Percentiles rank a stretch among this genome's conserved stretches.
These are phyloP conservation scores for Chaetomiaceae sp. DNA, from an alignment of 2,329 filamentous ascomycete genomes.

Conservation along the genomic window DNA sequence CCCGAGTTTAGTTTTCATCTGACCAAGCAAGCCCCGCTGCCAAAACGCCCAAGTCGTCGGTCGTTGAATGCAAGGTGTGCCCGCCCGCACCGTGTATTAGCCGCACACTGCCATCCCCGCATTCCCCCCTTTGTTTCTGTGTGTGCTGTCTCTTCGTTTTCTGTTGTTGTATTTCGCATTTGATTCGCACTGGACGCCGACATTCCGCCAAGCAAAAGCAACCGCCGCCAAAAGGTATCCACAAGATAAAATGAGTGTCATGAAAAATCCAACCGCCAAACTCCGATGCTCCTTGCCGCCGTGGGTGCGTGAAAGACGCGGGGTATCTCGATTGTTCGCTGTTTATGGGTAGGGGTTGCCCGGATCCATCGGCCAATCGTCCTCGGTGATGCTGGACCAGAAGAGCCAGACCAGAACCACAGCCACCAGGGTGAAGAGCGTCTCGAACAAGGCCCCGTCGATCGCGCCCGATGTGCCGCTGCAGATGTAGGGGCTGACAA, in stretches of 20 bases:
- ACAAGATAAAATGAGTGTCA: constrained; percentile 18
- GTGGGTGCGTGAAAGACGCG: constrained; percentile 9
- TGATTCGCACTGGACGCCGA: constrained; percentile 11
- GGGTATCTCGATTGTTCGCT: constrained; percentile 14
- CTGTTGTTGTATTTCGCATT: constrained; percentile 3
- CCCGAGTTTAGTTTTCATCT: background rate
- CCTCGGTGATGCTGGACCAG: constrained; percentile 98
- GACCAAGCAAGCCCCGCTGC: too few relatives aligned
- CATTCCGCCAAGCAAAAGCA: constrained; percentile 6
- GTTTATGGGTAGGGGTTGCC: constrained; percentile 27
- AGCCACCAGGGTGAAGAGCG: constrained; percentile 81
- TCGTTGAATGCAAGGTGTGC: constrained; percentile 5
- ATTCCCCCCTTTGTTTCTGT: background rate
- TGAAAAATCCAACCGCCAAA: constrained; percentile 16
- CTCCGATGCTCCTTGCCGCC: constrained; percentile 10
- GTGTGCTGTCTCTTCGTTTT: background rate
- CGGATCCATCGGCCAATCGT: constrained; percentile 73
- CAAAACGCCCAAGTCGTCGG: too few relatives aligned
- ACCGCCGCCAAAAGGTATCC: constrained; percentile 12
- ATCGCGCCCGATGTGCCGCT: constrained; percentile 77
- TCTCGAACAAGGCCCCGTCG: constrained; percentile 89
- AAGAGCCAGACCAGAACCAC: constrained; percentile 87
- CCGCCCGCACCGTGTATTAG: constrained; percentile 15
- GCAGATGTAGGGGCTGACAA: constrained; percentile 87
- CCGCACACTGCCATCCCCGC: background rate